Conservation (phyloP, 2,329 filamentous ascomycete genomes). For the Ceratocystiopsis sp. region DNA sequence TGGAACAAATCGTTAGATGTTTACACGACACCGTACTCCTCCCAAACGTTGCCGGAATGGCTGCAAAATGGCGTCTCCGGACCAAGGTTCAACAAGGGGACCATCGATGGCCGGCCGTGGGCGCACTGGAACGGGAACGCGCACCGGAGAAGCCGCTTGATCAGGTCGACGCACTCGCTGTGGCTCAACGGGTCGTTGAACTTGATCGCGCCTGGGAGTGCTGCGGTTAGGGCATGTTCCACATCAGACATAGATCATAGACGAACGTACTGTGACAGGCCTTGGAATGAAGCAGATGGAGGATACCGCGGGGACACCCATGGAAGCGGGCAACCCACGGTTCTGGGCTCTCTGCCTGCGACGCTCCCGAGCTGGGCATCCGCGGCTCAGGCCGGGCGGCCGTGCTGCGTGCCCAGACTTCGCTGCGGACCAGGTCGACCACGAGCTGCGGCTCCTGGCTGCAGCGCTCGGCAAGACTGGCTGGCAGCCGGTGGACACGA, state of each 20-base stretch:
- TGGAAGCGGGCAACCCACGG: constrained; percentile 47
- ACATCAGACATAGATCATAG: no score
- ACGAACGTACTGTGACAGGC: constrained; percentile 48
- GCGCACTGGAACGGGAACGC: constrained; percentile 71
- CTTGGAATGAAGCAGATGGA: constrained; percentile 61
- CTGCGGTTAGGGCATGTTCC: neutral
- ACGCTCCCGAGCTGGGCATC: neutral
- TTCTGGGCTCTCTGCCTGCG: neutral
- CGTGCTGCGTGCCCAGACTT: constrained; percentile 47
- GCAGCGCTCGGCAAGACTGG: constrained; percentile 60
- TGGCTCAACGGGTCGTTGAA: constrained; percentile 55
- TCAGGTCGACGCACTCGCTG: constrained; percentile 39
- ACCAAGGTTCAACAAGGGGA: constrained; percentile 39
- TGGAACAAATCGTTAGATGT: no score
- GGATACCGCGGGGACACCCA: constrained; percentile 54
- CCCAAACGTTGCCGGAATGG: no score
- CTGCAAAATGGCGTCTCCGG: no score
- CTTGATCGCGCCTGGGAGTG: constrained; percentile 48
- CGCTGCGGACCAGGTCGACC: constrained; percentile 55
- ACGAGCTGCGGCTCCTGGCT: constrained; percentile 52
- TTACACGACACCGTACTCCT: no score
- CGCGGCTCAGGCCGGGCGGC: constrained; percentile 19
- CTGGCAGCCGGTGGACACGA: constrained; percentile 44
- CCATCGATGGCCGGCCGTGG: constrained; percentile 55
- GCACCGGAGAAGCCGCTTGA: constrained; percentile 41